Base-by-base conservation (phyloP, 768 basidiomycete species). In the Mycena rebaudengoi region DNA sequence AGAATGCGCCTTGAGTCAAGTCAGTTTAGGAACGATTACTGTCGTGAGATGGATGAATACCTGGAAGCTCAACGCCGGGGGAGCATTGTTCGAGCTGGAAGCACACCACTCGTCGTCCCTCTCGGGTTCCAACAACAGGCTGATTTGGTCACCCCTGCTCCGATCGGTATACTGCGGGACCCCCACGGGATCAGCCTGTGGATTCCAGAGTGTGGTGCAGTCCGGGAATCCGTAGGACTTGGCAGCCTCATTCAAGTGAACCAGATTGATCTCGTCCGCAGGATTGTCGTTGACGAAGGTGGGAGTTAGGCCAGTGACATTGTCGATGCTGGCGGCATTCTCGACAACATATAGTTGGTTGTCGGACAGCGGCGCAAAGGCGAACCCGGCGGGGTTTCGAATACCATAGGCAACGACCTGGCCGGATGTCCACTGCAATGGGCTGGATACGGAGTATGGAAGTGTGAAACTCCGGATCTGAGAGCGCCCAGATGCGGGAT, bases 211-310 rank as follows among this genome's bases (percentile, higher is more conserved):
- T 11, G 82, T 77, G 0, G 75, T 75, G 61, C 82, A 84, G 61
- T 82, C 81, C 1, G 82, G 82, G 67, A 80, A 83, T 0, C 82
- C 82, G 60, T 74, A 83, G 14, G 73, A 78, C 11, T 67, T 57
- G 32, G 66, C 60, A 57, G 58, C 12, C 32, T 33, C 39, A 33
- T 62, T 44, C 29, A 72, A 68, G 13, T 45, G 44, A 16, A 80
- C 73, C 53, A 76, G 57, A 37, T 81, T 70, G 16, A 81, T 50
- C 61, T 82, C 80, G 58, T 82, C 80, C 0, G 81, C 78, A 0
- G 81, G 82, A 58, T 83, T 82, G 69, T 83, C 81, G 62, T 82
- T 83, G 25, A 77, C 79, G 55, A 82, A 81, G 16, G 73, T 57
- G 20, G 73, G 33, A 0, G 81, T 81, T n/a, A 82, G 62, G 1